Evolutionary conservation across 2,329 filamentous ascomycete genomes (phyloP), one percentile per base, ranked within the genome.

Genomic region (Epichloe sylvatica): DNA sequence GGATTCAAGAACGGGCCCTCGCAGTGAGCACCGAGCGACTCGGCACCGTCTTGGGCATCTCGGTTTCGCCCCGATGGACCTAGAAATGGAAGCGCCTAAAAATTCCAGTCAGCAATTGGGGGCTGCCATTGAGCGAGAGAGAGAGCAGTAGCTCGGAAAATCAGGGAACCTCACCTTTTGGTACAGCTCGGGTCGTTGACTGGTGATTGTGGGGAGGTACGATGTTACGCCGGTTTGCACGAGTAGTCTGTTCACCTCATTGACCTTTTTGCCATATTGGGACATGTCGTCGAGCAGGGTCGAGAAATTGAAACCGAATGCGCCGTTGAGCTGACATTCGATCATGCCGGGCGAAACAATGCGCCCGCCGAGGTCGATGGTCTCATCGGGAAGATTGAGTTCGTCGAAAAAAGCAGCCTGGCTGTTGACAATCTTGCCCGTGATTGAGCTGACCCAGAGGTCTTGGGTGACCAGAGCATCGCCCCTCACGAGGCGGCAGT

Each of bases 241-340:
- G 47, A 96, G 72, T 33, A 77, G 74, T 55, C 72, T 78, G 66
- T 92, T 92, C 53, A 91, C 74, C 51, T 80, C 72, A 54, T 73
- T 73, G 46, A 95, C 70, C n/a, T 79, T 81, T 64, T 86, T 83
- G 51, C 78, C 77, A 59, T 94, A 95, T 47, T 76, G 73, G 33
- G 73, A 68, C 66, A 77, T 79, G 59, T 84, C 78, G 15, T 81
- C 74, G n/a, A 85, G 79, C 9, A 88, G 73, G 1, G 81, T 80
- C 3, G 87, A 92, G 65, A 94, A 95, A 70, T 95, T 91, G 72
- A 95, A 94, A 50, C 89, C 89, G 60, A 89, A 91, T 9, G 86
- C 89, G 45, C 90, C 90, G 60, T 96, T 96, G 57, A 96, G 80
- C 66, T 96, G 90, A 47, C 84, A 84, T 56, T 96, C 90, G 58